phyloP scores from a whole-genome alignment of 225 moss, liverwort and hornwort genomes.

The Pseudoscleropodium purum region DNA sequence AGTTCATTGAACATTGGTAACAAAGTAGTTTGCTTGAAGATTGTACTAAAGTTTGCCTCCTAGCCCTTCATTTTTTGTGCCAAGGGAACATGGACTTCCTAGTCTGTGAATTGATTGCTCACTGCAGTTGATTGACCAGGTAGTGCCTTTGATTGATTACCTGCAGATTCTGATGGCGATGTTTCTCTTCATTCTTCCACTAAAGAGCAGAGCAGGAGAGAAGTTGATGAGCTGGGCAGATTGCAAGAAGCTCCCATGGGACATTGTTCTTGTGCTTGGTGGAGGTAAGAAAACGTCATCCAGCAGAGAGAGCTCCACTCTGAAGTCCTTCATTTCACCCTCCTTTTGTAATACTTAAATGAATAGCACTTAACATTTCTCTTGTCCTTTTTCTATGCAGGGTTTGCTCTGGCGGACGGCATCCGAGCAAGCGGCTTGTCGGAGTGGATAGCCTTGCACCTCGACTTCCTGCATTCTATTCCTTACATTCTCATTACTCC shows the following conservation, averaged over 20 bases:
- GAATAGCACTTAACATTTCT: not conserved
- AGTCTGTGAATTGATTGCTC: not conserved
- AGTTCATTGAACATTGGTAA: not conserved
- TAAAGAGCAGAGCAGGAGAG: slow-evolving; percentile 26
- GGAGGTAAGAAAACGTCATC: slow-evolving; percentile 22
- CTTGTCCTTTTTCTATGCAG: not conserved
- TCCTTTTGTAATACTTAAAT: not conserved
- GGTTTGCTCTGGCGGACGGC: slow-evolving; percentile 49
- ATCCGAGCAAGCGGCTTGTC: slow-evolving; percentile 38
- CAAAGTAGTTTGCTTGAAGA: not conserved
- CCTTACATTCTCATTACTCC: slow-evolving; percentile 37
- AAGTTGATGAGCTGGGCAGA: slow-evolving; percentile 78
- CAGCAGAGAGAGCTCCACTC: not conserved
- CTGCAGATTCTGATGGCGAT: slow-evolving; percentile 61
- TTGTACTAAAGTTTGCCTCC: too few relatives aligned
- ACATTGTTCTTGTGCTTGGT: slow-evolving; percentile 62
- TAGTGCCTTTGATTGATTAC: not conserved
- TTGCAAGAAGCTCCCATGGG: slow-evolving; percentile 87
- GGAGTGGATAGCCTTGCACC: slow-evolving; percentile 36
- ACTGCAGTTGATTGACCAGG: not conserved
- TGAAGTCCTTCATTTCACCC: not conserved
- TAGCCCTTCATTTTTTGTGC: not conserved
- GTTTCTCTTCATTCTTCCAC: slow-evolving; percentile 67
- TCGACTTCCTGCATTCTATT: slow-evolving; percentile 26
- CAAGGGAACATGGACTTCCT: not conserved